Base-by-base conservation (phyloP, 306 rosid genomes). In the Elaeagnus macrophylla region DNA sequence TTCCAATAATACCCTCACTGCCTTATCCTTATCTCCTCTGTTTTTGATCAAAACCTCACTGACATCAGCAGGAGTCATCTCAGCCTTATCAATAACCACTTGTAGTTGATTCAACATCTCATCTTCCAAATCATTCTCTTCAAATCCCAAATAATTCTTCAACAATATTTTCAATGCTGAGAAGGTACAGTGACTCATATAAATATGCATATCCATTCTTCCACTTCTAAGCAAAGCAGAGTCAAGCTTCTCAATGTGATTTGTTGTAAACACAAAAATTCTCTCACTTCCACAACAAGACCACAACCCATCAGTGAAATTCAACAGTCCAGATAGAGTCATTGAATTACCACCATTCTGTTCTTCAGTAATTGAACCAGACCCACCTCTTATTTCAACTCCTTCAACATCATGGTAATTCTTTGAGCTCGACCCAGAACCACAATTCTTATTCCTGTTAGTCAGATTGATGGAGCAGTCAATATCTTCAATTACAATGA, bases 221-320 rank as follows among this genome's bases (percentile, higher is more conserved):
- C 99, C 99, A 67, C 96, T 71, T 48, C 99, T 59, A 36, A 87
- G 62, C 82, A 91, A 71, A 65, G 99, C 96, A 10, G 96, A 72
- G 68, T 91, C 99, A 1, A 91, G 89, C 74, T 91, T 91, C 88
- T 91, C 96, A 66, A 91, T 80, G 80, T 91, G 99, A 54, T 91
- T 91, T 5, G 96, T 91, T 0, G 99, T 91, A 49, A 91, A 91
- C 57, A 91, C 94, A 40, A 91, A 91, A 12, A 91, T 87, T 75
- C 94, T 78, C 82, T 91, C 99, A 45, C 96, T 91, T 25, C 99
- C 99, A 37, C 99, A 91, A 10, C 99, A 91, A 0, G 99, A 91
- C 99, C 99, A 91, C 56, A 91, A 72, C 43, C 99, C 99, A 56
- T 91, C 99, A 0, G 96, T 91, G 47, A 91, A 91, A 72, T 91